Evolutionary conservation across 495 filamentous ascomycete genomes (phyloP).

Genomic region (Haplographium delicatum): DNA sequence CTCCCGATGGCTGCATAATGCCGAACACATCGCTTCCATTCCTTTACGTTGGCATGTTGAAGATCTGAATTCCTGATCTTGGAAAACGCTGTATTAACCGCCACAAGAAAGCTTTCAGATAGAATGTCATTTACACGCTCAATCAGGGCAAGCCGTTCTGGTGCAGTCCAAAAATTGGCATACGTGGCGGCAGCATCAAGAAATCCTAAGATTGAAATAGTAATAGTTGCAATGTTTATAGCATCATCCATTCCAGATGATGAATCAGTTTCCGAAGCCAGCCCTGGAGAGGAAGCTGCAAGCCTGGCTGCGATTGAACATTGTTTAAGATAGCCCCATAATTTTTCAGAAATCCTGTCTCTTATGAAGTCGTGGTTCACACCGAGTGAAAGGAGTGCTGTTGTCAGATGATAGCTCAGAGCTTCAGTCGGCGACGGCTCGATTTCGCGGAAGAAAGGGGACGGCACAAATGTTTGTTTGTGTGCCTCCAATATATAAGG

Average conservation of each 20-base stretch:
- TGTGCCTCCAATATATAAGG: conserved; percentile 81
- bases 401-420: conserved; percentile 70
- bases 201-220: conserved; percentile 82
- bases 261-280: conserved; percentile 33
- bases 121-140: conserved; percentile 63
- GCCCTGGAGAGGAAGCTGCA: conserved; percentile 22
- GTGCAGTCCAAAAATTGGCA: conserved; percentile 69
- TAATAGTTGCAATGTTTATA: conserved; percentile 62
- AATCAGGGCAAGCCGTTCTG: conserved; percentile 66
- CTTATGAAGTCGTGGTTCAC: conserved; percentile 61
- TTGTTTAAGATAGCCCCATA: conserved; percentile 62
- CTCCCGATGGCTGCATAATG: conserved; percentile 74
- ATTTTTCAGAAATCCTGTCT: conserved; percentile 50
- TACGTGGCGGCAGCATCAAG: conserved; percentile 72
- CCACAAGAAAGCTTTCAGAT: conserved; percentile 74
- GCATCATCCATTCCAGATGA: conserved; percentile 52
- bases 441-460: conserved; percentile 75
- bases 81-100: conserved; percentile 81
- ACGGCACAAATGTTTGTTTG: conserved; percentile 67
- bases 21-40: conserved; percentile 80
- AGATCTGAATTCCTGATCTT: conserved; percentile 63
- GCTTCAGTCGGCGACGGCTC: conserved; percentile 88
- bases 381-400: conserved; percentile 73
- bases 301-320: conserved; percentile 48
- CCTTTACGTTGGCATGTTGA: conserved; percentile 45